These are phyloP conservation scores for Phytophthora agathidicida DNA, from an alignment of 352 stramenopile genomes.

Conservation along the genomic window DNA sequence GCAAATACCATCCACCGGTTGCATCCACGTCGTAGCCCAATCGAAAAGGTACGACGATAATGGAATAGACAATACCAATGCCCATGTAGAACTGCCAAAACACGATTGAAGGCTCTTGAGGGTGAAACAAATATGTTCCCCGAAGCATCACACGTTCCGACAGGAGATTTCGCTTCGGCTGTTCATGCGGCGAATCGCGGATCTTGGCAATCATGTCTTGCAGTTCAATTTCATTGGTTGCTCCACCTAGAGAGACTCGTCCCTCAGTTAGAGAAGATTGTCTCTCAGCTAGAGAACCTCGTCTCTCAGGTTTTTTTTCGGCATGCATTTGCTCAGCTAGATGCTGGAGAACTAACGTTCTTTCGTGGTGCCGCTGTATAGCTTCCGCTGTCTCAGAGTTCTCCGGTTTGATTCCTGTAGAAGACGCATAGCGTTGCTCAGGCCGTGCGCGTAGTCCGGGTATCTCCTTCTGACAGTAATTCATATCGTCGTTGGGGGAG, in stretches of 20 bases:
- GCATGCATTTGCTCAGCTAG: slow-evolving; percentile 15
- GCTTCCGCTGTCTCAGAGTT: neutral
- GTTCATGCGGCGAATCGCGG: slow-evolving; percentile 51
- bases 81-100: slow-evolving; percentile 81
- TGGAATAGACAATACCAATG: slow-evolving; percentile 87
- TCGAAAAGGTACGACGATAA: slow-evolving; percentile 88
- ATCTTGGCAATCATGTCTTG: slow-evolving; percentile 54
- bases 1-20: slow-evolving; percentile 48
- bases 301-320: slow-evolving; percentile 2
- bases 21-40: slow-evolving; percentile 85
- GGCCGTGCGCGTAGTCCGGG: neutral
- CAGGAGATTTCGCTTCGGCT: slow-evolving; percentile 51
- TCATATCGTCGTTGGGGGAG: neutral
- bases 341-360: slow-evolving; percentile 19
- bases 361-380: slow-evolving; percentile 16
- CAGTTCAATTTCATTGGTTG: slow-evolving; percentile 27
- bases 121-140: slow-evolving; percentile 79
- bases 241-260: slow-evolving; percentile 20
- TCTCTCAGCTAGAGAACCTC: slow-evolving; percentile 6
- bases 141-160: slow-evolving; percentile 65
- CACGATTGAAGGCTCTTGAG: slow-evolving; percentile 67
- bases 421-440: slow-evolving; percentile 25
- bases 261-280: slow-evolving; percentile 12
- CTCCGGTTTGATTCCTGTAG: slow-evolving; percentile 2
- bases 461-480: neutral